Conservation (phyloP, 176 grass and related monocot species). For the Musa acuminata region DNA sequence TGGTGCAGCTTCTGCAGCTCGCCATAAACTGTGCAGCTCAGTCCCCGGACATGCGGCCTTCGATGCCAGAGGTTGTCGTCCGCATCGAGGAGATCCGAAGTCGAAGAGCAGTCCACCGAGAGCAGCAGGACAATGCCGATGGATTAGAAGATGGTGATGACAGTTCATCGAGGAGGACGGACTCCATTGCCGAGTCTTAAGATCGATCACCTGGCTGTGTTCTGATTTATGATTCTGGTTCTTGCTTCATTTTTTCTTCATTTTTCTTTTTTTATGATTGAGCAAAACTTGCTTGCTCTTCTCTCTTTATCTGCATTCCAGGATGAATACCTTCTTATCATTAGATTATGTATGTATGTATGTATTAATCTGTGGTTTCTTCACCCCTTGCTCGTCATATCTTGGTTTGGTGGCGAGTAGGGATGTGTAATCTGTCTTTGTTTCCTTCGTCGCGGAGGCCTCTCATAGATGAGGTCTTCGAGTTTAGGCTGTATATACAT, state of each 20-base stretch:
- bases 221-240: not conserved
- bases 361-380: no score
- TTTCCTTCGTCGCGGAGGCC: not conserved
- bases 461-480: not conserved
- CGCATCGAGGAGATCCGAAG: constrained; percentile 51
- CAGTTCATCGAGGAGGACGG: not conserved
- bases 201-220: not conserved
- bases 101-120: not conserved
- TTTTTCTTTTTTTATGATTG: not conserved
- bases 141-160: not conserved
- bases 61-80: constrained; percentile 47
- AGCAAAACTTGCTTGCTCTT: not conserved
- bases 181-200: not conserved
- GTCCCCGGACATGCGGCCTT: constrained; percentile 46
- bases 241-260: not conserved
- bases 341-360: no score
- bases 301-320: not conserved
- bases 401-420: no score
- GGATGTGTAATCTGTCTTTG: no score
- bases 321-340: no score
- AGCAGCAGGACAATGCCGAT: not conserved
- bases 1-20: constrained; percentile 65
- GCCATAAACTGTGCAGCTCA: constrained; percentile 55
- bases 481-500: not conserved
- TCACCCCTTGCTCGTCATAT: no score